Base-by-base conservation (phyloP, 495 filamentous ascomycete genomes). In the Penicillium verhagenii region DNA sequence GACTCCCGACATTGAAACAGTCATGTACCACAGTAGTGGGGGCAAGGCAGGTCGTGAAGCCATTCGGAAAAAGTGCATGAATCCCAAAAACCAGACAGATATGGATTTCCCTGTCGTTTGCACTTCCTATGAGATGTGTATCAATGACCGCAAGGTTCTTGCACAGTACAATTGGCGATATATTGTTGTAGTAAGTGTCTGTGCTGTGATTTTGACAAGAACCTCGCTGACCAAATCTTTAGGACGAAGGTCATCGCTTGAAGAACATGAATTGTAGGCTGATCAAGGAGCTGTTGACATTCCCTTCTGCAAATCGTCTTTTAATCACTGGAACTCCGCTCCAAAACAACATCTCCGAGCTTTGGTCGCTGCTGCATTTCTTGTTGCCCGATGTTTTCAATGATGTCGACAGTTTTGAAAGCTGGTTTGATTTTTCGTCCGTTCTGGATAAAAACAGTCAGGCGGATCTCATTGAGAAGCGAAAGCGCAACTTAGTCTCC, bases 311-410 rank as follows among this genome's bases (percentile, higher is more conserved):
- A 10, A 95, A 98, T 69, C 89, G 94, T 10, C 79, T 98, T 33
- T 96, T 98, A 54, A 82, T 98, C 6, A 97, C 94, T 11, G 94
- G 94, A 26, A 98, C 94, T 1, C 94, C 94, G 0, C 97, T 98
- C 61, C 94, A 98, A 67, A 98, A 98, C 71, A 98, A 97, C 67
- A 87, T 98, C 18, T 79, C 96, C 4, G 94, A 98, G 65, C 78
- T 98, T n/a, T 98, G 94, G 94, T 97, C 95, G 0, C 81, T 98
- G 6, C 97, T 98, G 62, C 95, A 98, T 71, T 98, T 98, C 76
- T 74, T 98, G 53, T 97, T 98, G 93, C 94, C 94, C 2, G 93
- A 95, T 9, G 97, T 98, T 79, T 76, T 98, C 7, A 95, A 94
- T 14, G 90, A 93, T 0, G 76, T 96, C 35, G 93, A 98, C 66